A percentile compares a stretch with the other conserved stretches of the same genome.
These are phyloP conservation scores for Fusarium siculi DNA, from an alignment of 2,329 filamentous ascomycete species.

Conservation along the genomic window DNA sequence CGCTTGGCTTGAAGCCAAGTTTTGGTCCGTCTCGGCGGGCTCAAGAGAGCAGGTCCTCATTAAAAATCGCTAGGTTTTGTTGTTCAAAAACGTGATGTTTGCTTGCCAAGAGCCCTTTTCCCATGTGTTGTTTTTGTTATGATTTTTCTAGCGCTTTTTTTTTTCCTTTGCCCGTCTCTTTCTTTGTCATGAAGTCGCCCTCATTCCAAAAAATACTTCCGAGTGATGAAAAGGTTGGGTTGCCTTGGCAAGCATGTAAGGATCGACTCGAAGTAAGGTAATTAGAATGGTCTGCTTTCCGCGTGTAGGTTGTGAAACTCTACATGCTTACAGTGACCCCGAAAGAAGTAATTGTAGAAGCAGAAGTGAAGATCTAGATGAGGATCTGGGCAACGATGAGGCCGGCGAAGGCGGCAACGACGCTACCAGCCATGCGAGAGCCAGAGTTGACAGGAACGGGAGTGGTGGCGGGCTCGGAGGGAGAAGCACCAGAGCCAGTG, in stretches of 20 bases:
- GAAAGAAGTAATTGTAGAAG: conserved; percentile 39
- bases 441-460: conserved; percentile 43
- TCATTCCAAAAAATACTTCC: conserved; percentile 24
- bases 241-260: conserved; percentile 43
- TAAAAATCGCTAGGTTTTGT: conserved; percentile 38
- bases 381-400: conserved; percentile 47
- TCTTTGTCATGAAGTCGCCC: conserved; percentile 13
- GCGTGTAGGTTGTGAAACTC: conserved; percentile 33
- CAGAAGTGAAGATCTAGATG: conserved; percentile 43
- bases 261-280: conserved; percentile 46
- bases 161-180: conserved; percentile 17
- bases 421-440: conserved; percentile 42
- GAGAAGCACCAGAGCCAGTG: conserved; percentile 17
- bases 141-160: conserved; percentile 5
- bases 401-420: conserved; percentile 44
- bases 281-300: conserved; percentile 47
- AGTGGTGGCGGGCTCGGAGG: conserved; percentile 16
- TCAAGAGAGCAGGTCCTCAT: conserved; percentile 39
- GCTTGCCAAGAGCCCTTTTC: conserved; percentile 36
- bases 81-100: conserved; percentile 34
- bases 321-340: conserved; percentile 42
- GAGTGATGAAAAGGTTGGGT: conserved; percentile 25
- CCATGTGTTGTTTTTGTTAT: conserved; percentile 7
- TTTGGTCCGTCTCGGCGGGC: background rate
- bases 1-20: background rate